phyloP scores from a whole-genome alignment of 1,284 basidiomycete genomes.

The Puccinia triticina region DNA sequence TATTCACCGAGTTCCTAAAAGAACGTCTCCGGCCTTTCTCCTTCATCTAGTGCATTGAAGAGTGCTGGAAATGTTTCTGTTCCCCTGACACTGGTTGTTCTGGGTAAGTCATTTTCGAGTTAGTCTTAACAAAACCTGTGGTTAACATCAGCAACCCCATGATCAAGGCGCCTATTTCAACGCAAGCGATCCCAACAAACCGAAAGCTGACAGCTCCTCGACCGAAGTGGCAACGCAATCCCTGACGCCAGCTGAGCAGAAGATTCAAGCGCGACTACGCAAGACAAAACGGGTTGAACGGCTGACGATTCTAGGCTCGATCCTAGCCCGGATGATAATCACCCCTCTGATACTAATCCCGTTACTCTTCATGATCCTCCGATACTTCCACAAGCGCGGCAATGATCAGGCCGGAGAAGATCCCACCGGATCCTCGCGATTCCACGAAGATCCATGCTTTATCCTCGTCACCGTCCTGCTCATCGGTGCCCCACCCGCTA shows the following conservation, averaged over 20 bases:
- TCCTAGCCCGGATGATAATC: slow-evolving; percentile 51
- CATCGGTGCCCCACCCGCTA: slow-evolving; percentile 54
- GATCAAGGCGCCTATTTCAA: slow-evolving; percentile 56
- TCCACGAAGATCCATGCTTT: slow-evolving; percentile 43
- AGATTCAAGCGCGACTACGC: slow-evolving; percentile 32
- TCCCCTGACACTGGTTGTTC: slow-evolving; percentile 62
- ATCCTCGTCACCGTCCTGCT: slow-evolving; percentile 16
- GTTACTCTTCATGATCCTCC: slow-evolving; percentile 7
- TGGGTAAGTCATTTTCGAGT: slow-evolving; percentile 56
- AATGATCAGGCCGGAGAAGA: not conserved
- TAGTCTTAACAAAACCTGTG: not conserved
- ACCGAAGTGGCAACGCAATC: slow-evolving; percentile 21
- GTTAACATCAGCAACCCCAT: not conserved
- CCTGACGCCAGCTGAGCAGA: slow-evolving; percentile 4
- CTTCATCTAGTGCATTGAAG: slow-evolving; percentile 59
- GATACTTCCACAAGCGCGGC: not conserved
- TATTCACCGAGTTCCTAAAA: not conserved
- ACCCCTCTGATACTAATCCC: slow-evolving; percentile 37
- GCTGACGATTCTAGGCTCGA: slow-evolving; percentile 50
- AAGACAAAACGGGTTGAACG: slow-evolving; percentile 36
- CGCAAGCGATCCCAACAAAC: slow-evolving; percentile 47
- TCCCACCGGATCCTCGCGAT: not conserved
- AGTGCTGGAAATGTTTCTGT: slow-evolving; percentile 62
- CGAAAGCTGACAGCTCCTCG: slow-evolving; percentile 26
- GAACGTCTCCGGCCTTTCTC: not conserved